Evolutionary conservation across 2,329 filamentous ascomycete species (phyloP).

Genomic region (Colletotrichum eleusines): DNA sequence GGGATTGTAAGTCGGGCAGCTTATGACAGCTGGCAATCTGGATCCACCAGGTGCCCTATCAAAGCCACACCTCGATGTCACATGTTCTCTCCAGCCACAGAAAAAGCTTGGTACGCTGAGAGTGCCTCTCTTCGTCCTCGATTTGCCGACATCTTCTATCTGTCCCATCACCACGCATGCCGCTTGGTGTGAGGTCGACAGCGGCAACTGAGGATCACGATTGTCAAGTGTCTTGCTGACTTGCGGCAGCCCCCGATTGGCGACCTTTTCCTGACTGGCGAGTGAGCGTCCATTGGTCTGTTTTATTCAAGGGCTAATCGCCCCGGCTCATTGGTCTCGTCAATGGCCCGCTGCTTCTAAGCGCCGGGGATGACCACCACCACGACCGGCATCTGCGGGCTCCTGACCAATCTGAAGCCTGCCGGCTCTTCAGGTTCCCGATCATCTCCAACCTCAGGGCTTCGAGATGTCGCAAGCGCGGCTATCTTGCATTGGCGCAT

Average conservation of each 20-base stretch:
- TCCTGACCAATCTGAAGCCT: constrained; percentile 29
- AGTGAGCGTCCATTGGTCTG: constrained; percentile 9
- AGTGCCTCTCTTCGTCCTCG: not conserved
- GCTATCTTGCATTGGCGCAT: constrained; percentile 42
- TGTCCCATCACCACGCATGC: constrained; percentile 20
- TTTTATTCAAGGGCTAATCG: constrained; percentile 4
- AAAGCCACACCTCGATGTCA: not conserved
- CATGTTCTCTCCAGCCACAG: not conserved
- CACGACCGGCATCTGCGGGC: constrained; percentile 35
- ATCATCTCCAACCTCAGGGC: constrained; percentile 19
- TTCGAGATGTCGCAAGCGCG: constrained; percentile 34
- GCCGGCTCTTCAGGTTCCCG: constrained; percentile 11
- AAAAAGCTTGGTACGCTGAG: not conserved
- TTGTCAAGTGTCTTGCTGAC: constrained; percentile 9
- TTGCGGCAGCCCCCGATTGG: constrained; percentile 12
- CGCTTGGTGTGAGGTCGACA: constrained; percentile 31
- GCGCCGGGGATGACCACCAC: constrained; percentile 35
- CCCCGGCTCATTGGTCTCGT: constrained; percentile 23
- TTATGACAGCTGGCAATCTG: not conserved
- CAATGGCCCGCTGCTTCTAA: constrained; percentile 27
- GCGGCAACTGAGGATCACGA: constrained; percentile 22
- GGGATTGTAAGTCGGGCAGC: not conserved
- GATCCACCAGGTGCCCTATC: not conserved
- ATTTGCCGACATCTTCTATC: not conserved
- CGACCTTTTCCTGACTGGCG: constrained; percentile 6